Evolutionary conservation across 495 filamentous ascomycete species (phyloP), one percentile per base, ranked within the genome.

Genomic region (Jackrogersella multiformis): DNA sequence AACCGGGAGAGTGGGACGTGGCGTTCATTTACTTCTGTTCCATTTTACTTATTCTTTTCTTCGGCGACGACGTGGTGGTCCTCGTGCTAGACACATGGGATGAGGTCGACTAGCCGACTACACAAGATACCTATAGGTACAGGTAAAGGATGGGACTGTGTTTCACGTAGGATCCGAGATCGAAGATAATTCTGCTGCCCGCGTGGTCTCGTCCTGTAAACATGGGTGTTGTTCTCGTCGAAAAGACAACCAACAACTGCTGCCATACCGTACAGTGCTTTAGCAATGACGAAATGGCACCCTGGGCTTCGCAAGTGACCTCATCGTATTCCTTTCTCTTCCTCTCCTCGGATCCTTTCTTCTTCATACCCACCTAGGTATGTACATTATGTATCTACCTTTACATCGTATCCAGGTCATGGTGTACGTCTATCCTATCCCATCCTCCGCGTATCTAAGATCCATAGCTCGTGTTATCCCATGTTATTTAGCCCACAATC

Each of bases 401-500:
- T 30, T 59, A 49, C 30, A 13, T 20, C 18, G 42, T 36, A 49
- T 34, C 38, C 36, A 26, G 12, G 48, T 15, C 16, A 24, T 30
- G 45, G 56, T 38, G 56, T 60, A 39, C 8, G 16, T 51, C 56
- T 60, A 60, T 60, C 23, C 56, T 60, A 60, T 60, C 23, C 32
- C 20, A 23, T 24, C 44, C 13, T 28, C 15, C n/a, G 0, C 21
- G 20, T 23, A 44, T 45, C 30, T 23, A 32, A 56, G 21, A 21
- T 7, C 18, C 55, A 35, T 57, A 46, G 36, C 21, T 46, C 42
- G 21, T 46, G 42, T 46, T 46, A n/a, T 46, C 42, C 26, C 26
- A 30, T 30, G 26, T 30, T 20, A 8, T 15, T 20, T 26, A 46
- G 42, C 20, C 20, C 41, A 21, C n/a, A 21, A 12, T 46, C 42